Evolutionary conservation across 306 rosid genomes (phyloP), one percentile per base, ranked within the genome.

Genomic region (Cicer cuneatum): DNA sequence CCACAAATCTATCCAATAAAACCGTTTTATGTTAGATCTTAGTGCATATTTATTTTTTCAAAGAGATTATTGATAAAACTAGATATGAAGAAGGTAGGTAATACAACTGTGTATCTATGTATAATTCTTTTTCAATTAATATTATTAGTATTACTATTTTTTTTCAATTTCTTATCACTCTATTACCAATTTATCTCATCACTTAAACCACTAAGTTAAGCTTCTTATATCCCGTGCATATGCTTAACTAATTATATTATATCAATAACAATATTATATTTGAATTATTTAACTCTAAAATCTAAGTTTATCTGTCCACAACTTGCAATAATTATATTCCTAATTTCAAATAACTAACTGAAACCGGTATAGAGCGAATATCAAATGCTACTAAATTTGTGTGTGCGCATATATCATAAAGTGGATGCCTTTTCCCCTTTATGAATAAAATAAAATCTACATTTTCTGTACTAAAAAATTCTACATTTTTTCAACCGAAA

Each of bases 341-440:
- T 37, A 8, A 5, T 48, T 48, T 19, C 49, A 2, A 24, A 24
- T 24, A 37, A 37, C n/a, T 57, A 68, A 46, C 66, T 42, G 54
- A 66, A 62, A 41, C 10, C 1, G 38, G 53, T 69, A 12, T 39
- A 39, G 69, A 2, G 29, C 13, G 54, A 61, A 56, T 51, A 78
- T 70, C 40, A 62, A 70, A 62, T 78, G 47, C 65, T 51, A 24
- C 12, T 10, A 7, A 11, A 42, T 24, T 64, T 66, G 7, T 71
- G 35, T 57, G 33, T 21, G 12, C 6, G 14, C 2, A 24, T 53
- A 4, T 39, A 41, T 16, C 56, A 53, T 15, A 58, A 54, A 11
- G 33, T 45, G 61, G 81, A 68, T 77, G 68, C 63, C 63, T 47
- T 59, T 77, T 35, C 53, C 18, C 16, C 38, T 65, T 41, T 64